Evolutionary conservation across 2,329 filamentous ascomycete genomes (phyloP).

Genomic region (Fusarium torreyae): DNA sequence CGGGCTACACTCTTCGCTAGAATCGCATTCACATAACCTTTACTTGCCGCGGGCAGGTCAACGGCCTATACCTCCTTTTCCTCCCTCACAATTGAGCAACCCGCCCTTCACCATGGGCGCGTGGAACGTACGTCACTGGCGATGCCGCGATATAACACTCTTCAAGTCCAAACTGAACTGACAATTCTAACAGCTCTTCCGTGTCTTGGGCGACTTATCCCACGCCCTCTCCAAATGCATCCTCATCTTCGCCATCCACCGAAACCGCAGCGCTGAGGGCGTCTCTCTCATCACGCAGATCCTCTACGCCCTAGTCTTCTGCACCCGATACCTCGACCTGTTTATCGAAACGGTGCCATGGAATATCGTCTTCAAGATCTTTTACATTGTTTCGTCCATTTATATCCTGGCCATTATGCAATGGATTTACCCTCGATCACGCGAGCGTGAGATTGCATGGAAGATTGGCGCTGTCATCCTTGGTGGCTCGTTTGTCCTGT

Average conservation of each 20-base stretch:
- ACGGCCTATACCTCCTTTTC: constrained; percentile 27
- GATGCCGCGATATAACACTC: constrained; percentile 1
- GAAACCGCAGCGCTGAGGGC: constrained; percentile 89
- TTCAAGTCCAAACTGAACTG: constrained; percentile 25
- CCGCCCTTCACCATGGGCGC: constrained; percentile 55
- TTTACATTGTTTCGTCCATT: constrained; percentile 86
- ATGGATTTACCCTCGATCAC: constrained; percentile 86
- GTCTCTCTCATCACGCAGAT: constrained; percentile 93
- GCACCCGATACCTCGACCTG: constrained; percentile 88
- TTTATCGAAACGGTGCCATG: constrained; percentile 72
- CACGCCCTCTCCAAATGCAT: constrained; percentile 91
- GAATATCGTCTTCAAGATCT: constrained; percentile 89
- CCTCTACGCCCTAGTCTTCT: constrained; percentile 89
- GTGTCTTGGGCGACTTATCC: constrained; percentile 85
- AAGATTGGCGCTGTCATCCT: constrained; percentile 83
- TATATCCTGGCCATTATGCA: constrained; percentile 94
- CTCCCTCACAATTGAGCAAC: constrained; percentile 31
- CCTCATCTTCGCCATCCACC: constrained; percentile 90
- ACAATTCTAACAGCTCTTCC: constrained; percentile 69
- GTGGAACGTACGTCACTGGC: constrained; percentile 57
- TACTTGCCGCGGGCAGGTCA: constrained; percentile 28
- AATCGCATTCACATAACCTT: background rate
- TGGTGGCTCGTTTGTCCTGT: constrained; percentile 74
- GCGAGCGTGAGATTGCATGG: constrained; percentile 94
- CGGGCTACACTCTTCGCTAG: background rate